A percentile compares a stretch with the other conserved stretches of the same genome.
Evolutionary conservation across 2,329 filamentous ascomycete species (phyloP).

Genomic region (Sporothrix pallida): DNA sequence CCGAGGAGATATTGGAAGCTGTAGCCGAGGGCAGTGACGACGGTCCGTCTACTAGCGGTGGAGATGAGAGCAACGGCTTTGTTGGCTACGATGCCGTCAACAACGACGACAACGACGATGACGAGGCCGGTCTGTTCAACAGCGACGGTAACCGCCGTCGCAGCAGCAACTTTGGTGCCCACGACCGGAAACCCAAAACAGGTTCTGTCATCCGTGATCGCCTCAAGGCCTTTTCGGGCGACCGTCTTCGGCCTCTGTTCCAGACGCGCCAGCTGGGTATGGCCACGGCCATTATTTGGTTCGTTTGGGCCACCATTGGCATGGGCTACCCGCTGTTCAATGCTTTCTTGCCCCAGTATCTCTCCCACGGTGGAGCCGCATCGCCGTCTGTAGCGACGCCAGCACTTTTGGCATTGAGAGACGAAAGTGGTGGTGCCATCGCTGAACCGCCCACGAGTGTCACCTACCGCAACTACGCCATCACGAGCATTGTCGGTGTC

Average conservation of each 20-base stretch:
- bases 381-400: slow-evolving; percentile 40
- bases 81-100: slow-evolving; percentile 33
- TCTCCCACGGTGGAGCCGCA: slow-evolving; percentile 60
- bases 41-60: slow-evolving; percentile 23
- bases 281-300: slow-evolving; percentile 69
- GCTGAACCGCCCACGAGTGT: slow-evolving; percentile 49
- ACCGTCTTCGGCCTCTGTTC: slow-evolving; percentile 71
- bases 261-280: slow-evolving; percentile 57
- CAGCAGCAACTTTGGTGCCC: not conserved
- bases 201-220: slow-evolving; percentile 60
- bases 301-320: slow-evolving; percentile 81
- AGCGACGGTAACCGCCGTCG: slow-evolving; percentile 24
- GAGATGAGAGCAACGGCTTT: slow-evolving; percentile 18
- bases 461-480: slow-evolving; percentile 81
- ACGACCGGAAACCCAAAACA: slow-evolving; percentile 35
- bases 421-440: slow-evolving; percentile 41
- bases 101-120: slow-evolving; percentile 19
- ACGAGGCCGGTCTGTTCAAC: slow-evolving; percentile 27
- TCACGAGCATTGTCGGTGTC: slow-evolving; percentile 76
- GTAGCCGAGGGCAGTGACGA: slow-evolving; percentile 54
- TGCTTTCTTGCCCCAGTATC: slow-evolving; percentile 86
- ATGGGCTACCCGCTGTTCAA: slow-evolving; percentile 91
- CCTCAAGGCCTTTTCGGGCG: slow-evolving; percentile 68
- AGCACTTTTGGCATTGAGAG: slow-evolving; percentile 41
- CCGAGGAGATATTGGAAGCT: slow-evolving; percentile 68